These are phyloP conservation scores for Apiotrichum laibachii DNA, from an alignment of 1,284 basidiomycete species.

Conservation along the genomic window DNA sequence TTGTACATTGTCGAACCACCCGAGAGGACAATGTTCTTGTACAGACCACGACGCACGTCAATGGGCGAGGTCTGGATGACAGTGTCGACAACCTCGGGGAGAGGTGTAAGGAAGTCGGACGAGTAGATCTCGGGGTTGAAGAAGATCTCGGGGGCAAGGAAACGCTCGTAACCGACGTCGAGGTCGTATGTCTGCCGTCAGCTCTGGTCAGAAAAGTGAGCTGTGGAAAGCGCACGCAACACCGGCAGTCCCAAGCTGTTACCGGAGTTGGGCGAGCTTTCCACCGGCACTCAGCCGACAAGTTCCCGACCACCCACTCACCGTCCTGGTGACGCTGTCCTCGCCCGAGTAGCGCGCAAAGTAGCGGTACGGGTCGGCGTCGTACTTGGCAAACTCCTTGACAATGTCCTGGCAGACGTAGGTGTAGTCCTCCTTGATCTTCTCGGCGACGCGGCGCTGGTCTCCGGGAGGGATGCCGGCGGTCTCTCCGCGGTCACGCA, in stretches of 20 bases:
- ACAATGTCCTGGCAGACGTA: constrained; percentile 99
- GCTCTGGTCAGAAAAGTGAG: background rate
- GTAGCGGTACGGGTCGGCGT: constrained; percentile 92
- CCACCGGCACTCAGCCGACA: too few relatives aligned
- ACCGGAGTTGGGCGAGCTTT: too few relatives aligned
- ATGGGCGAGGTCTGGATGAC: constrained; percentile 97
- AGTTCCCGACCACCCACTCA: too few relatives aligned
- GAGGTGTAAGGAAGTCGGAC: constrained; percentile 94
- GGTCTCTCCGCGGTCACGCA: constrained; percentile 94
- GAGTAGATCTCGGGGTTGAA: constrained; percentile 99
- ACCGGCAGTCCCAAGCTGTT: too few relatives aligned
- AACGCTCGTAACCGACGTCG: constrained; percentile 97
- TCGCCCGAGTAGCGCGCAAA: constrained; percentile 94
- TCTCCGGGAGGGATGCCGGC: constrained; percentile 91
- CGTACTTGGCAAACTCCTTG: constrained; percentile 97
- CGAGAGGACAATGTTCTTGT: constrained; percentile 95
- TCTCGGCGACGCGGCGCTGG: constrained; percentile 84
- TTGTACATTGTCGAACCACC: constrained; percentile 99
- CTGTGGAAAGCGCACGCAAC: too few relatives aligned
- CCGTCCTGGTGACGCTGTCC: constrained; percentile 85
- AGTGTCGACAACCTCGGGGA: constrained; percentile 93
- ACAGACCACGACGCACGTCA: constrained; percentile 87
- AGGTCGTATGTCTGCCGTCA: constrained; percentile 72
- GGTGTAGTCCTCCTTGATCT: constrained; percentile 97
- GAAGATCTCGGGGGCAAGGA: constrained; percentile 98